Base-by-base conservation (phyloP, 2,329 filamentous ascomycete species). In the Aspergillus floridensis region DNA sequence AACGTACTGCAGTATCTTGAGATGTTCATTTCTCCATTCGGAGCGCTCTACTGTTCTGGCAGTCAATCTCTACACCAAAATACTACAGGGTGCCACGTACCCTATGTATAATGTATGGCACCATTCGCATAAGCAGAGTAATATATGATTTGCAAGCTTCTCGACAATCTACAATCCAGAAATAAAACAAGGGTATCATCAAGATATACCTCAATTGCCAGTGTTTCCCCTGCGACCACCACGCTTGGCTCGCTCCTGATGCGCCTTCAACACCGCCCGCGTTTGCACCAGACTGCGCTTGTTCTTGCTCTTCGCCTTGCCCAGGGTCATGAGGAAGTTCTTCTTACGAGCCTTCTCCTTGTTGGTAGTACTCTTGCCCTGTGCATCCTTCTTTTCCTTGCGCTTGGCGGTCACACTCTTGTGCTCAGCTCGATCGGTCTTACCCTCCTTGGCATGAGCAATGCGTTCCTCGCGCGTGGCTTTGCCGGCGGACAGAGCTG, bases 271-370 rank as follows among this genome's bases (percentile, higher is more conserved):
- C 38, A 92, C 86, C 79, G 89, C 92, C 71, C 86, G 86, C 64
- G 92, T 92, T 78, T 97, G 89, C 12, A 91, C 86, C 76, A 99
- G 80, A 84, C 92, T 96, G 71, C 93, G 85, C 88, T 97, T 97
- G 72, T 95, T 89, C 83, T 98, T 99, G 66, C 84, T 86, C 83
- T 95, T 96, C 11, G 95, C 95, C 82, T 99, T 98, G 60, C 93
- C 91, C 61, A 99, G 79, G 44, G 93, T 98, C 95, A 99, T 99
- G 70, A 99, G 75, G 79, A 99, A 96, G 77, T 99, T 99, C 90
- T 99, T 99, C 84, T 91, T 92, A 67, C 93, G 83, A 47, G 90
- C 87, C 86, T 99, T 99, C 82, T 99, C 95, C 80, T 90, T 91
- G 79, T 99, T 99, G 66, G 93, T 98, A 41, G 92, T 93, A 74